phyloP scores from a whole-genome alignment of 2,329 filamentous ascomycete genomes.

The Penicillium rolfsii region DNA sequence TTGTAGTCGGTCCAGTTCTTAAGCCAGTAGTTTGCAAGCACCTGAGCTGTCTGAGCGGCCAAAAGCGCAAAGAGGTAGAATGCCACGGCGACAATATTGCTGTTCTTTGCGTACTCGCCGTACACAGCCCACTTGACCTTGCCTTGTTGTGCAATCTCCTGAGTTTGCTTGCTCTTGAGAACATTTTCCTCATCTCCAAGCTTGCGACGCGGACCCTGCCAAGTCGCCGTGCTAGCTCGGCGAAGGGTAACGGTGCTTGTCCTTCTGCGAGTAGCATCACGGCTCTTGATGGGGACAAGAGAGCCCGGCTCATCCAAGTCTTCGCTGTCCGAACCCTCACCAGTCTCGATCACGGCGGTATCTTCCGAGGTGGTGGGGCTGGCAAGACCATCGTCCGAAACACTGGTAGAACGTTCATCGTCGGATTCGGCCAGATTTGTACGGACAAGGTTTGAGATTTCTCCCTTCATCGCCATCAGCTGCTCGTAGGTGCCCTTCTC shows the following conservation, averaged over 20 bases:
- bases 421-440: constrained; percentile 61
- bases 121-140: constrained; percentile 99
- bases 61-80: constrained; percentile 79
- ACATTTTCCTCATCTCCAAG: constrained; percentile 74
- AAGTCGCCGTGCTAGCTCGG: constrained; percentile 88
- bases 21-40: constrained; percentile 88
- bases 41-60: constrained; percentile 77
- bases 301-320: constrained; percentile 74
- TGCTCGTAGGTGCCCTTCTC: constrained; percentile 91
- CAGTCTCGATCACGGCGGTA: constrained; percentile 55
- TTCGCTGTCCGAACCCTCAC: constrained; percentile 59
- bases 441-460: constrained; percentile 81
- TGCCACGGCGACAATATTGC: constrained; percentile 80
- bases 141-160: constrained; percentile 89
- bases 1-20: constrained; percentile 91
- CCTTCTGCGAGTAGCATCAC: constrained; percentile 63
- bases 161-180: constrained; percentile 78
- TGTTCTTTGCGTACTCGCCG: constrained; percentile 89
- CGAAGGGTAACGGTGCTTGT: constrained; percentile 78
- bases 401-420: constrained; percentile 52
- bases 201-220: constrained; percentile 82
- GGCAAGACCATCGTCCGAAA: constrained; percentile 64
- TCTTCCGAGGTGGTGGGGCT: constrained; percentile 71
- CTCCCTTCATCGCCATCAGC: constrained; percentile 89
- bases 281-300: constrained; percentile 71